A percentile compares a stretch with the other conserved stretches of the same genome.
These are phyloP conservation scores for Panaeolus cyanescens DNA, from an alignment of 768 basidiomycete species.

Conservation along the genomic window DNA sequence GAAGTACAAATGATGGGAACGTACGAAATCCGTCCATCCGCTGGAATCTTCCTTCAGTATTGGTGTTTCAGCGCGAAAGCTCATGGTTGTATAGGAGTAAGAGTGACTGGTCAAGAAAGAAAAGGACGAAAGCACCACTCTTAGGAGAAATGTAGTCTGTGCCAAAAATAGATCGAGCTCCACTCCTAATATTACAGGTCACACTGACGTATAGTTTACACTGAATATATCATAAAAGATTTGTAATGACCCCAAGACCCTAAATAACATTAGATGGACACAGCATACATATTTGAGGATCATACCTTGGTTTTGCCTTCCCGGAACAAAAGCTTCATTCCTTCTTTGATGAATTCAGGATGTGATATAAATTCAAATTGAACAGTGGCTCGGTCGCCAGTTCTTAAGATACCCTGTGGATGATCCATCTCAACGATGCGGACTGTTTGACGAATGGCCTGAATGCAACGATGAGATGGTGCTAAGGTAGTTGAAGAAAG, in stretches of 20 bases:
- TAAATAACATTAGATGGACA: constrained; percentile 25
- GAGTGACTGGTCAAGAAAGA: not conserved
- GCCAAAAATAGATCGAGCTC: constrained; percentile 16
- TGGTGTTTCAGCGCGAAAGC: constrained; percentile 11
- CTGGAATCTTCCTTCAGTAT: constrained; percentile 19
- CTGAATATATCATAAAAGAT: constrained; percentile 11
- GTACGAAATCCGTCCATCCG: constrained; percentile 23
- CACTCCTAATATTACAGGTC: not conserved
- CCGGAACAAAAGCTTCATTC: constrained; percentile 90
- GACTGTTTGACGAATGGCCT: constrained; percentile 92
- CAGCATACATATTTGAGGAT: constrained; percentile 5
- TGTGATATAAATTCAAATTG: constrained; percentile 92
- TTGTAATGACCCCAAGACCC: constrained; percentile 81
- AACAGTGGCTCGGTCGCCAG: constrained; percentile 94
- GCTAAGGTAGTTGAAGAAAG: constrained; percentile 1
- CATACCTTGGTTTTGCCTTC: constrained; percentile 94
- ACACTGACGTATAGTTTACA: constrained; percentile 2
- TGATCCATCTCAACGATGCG: constrained; percentile 90
- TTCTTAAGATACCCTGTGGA: constrained; percentile 85
- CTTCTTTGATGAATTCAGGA: constrained; percentile 90
- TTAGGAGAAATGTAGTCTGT: constrained; percentile 10
- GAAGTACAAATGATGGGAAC: not conserved
- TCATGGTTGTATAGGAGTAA: constrained; percentile 7
- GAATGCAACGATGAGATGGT: constrained; percentile 7
- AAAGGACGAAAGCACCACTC: not conserved